Evolutionary conservation across 116 monocot species (phyloP).

Genomic region (Posidonia oceanica): DNA sequence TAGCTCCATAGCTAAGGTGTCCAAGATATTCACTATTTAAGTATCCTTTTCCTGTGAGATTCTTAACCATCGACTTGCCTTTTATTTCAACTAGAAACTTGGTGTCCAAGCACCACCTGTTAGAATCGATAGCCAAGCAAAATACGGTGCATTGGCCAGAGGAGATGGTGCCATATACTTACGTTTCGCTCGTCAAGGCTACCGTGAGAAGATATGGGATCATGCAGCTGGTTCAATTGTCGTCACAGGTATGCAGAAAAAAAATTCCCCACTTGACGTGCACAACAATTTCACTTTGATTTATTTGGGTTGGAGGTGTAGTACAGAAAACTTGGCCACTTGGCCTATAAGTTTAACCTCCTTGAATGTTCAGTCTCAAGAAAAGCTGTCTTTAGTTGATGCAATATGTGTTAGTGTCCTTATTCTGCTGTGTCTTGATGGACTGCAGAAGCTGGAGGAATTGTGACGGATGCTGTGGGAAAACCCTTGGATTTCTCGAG

Average conservation of each 20-base stretch:
- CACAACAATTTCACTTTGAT: neutral
- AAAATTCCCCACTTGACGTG: too few relatives aligned
- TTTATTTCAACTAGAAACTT: slow-evolving; percentile 58
- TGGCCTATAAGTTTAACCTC: too few relatives aligned
- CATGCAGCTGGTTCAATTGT: slow-evolving; percentile 98
- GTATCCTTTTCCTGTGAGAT: neutral
- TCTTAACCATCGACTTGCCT: neutral
- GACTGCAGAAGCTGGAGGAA: slow-evolving; percentile 86
- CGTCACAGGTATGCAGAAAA: slow-evolving; percentile 53
- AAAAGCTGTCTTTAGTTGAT: too few relatives aligned
- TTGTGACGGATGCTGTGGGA: slow-evolving; percentile 81
- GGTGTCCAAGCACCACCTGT: slow-evolving; percentile 83
- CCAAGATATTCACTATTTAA: neutral
- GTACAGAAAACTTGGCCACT: neutral
- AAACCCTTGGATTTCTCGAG: slow-evolving; percentile 90
- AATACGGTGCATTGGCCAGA: slow-evolving; percentile 91
- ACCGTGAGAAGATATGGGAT: slow-evolving; percentile 97
- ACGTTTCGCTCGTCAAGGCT: slow-evolving; percentile 84
- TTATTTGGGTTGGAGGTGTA: neutral
- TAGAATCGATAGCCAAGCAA: slow-evolving; percentile 97
- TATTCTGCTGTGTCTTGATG: neutral
- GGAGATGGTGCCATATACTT: slow-evolving; percentile 96
- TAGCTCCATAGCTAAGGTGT: slow-evolving; percentile 74
- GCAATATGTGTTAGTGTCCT: neutral
- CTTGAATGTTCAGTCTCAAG: too few relatives aligned